Evolutionary conservation across 75 land plant species (phyloP).

Genomic region (Cryptomeria japonica): DNA sequence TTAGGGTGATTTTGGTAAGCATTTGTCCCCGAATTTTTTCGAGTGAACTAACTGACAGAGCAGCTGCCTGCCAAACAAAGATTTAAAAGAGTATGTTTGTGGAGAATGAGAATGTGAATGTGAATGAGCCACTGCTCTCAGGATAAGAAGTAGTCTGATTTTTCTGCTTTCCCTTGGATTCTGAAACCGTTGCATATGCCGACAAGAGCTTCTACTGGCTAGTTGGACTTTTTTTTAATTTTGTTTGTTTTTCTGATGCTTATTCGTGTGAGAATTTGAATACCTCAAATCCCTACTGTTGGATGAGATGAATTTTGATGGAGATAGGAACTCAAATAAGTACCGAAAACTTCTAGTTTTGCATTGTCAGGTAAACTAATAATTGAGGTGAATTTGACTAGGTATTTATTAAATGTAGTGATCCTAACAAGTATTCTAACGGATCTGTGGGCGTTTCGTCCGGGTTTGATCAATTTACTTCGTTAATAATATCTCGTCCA

Average conservation of each 20-base stretch:
- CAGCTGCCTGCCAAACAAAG: background rate
- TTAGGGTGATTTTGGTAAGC: background rate
- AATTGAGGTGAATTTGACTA: background rate
- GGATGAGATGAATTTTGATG: background rate
- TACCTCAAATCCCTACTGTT: background rate
- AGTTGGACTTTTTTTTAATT: slow-evolving; percentile 2
- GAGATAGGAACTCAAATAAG: background rate
- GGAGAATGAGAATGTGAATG: background rate
- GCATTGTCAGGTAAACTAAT: background rate
- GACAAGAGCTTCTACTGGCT: slow-evolving; percentile 13
- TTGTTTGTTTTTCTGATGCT: background rate
- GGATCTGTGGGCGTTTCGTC: background rate
- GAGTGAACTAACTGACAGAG: background rate
- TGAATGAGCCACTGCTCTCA: background rate
- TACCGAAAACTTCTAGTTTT: background rate
- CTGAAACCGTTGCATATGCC: slow-evolving; percentile 14
- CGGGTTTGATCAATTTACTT: background rate
- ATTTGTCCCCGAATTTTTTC: background rate
- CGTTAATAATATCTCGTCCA: background rate
- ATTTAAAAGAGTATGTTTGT: background rate
- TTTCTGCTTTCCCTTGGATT: slow-evolving; percentile 10
- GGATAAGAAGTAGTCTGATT: background rate
- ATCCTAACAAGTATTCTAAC: background rate
- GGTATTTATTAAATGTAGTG: background rate
- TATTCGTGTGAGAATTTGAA: background rate